These are phyloP conservation scores for Circinella minor DNA, from an alignment of 371 early-diverging fungal species.

Conservation along the genomic window DNA sequence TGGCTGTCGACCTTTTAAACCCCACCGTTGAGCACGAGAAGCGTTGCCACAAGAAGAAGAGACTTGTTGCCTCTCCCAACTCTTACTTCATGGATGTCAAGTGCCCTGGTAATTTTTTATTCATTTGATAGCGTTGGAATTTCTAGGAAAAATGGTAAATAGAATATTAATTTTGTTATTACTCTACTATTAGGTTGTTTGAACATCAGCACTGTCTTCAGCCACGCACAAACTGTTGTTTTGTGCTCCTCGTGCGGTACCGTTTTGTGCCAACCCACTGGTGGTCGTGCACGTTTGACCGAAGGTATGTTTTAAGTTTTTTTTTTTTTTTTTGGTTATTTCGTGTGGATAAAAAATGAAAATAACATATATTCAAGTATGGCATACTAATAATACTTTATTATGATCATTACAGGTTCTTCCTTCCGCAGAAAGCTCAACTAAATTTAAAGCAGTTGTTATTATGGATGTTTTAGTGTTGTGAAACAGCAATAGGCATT, in stretches of 20 bases:
- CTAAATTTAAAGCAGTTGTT: slow-evolving; percentile 19
- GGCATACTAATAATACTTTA: too few species aligned
- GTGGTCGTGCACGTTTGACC: slow-evolving; percentile 96
- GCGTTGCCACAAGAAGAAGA: slow-evolving; percentile 98
- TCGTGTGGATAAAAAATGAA: too few species aligned
- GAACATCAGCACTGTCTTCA: slow-evolving; percentile 95
- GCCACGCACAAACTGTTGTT: slow-evolving; percentile 98
- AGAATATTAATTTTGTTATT: too few species aligned
- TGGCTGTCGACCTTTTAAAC: slow-evolving; percentile 98
- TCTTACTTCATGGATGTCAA: slow-evolving; percentile 99
- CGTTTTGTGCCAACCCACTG: slow-evolving; percentile 97
- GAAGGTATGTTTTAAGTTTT: slow-evolving; percentile 57
- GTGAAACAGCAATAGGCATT: slow-evolving; percentile 8
- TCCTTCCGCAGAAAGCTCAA: slow-evolving; percentile 57
- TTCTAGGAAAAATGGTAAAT: too few species aligned
- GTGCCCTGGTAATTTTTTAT: slow-evolving; percentile 76
- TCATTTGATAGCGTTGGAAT: neutral
- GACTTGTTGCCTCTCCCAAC: slow-evolving; percentile 98
- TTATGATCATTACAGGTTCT: slow-evolving; percentile 24
- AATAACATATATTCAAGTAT: too few species aligned
- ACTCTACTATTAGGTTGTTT: slow-evolving; percentile 74
- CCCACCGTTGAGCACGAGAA: slow-evolving; percentile 94
- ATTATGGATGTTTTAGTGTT: slow-evolving; percentile 9
- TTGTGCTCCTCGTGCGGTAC: slow-evolving; percentile 93
- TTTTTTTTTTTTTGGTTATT: neutral